These are phyloP conservation scores for Pinus tabuliformis DNA, from an alignment of 75 land plant genomes.

Conservation along the genomic window DNA sequence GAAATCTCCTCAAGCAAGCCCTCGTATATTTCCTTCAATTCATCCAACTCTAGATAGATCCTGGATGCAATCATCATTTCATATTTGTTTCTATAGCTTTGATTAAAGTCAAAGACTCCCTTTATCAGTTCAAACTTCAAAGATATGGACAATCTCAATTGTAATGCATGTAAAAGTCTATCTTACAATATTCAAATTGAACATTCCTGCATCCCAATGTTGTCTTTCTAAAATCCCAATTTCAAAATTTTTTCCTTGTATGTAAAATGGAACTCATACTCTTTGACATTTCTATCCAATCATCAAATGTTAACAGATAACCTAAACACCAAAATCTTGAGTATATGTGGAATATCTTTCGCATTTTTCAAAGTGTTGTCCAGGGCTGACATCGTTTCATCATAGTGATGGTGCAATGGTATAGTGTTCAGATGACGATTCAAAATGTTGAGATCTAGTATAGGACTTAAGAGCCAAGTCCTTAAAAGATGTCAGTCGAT, in stretches of 20 bases:
- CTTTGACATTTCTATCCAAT: constrained; percentile 78
- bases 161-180: constrained; percentile 56
- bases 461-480: constrained; percentile 90
- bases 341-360: constrained; percentile 72
- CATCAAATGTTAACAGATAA: constrained; percentile 47
- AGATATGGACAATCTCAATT: constrained; percentile 47
- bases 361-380: constrained; percentile 67
- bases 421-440: constrained; percentile 80
- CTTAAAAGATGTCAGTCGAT: constrained; percentile 17
- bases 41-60: constrained; percentile 77
- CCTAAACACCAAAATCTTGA: constrained; percentile 83
- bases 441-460: constrained; percentile 70
- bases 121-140: not conserved
- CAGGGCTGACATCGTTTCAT: constrained; percentile 67
- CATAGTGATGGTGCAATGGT: constrained; percentile 66
- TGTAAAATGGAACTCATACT: constrained; percentile 74
- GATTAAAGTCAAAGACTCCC: constrained; percentile 80
- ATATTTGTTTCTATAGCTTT: constrained; percentile 67
- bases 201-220: constrained; percentile 28
- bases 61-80: constrained; percentile 73
- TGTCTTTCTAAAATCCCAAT: constrained; percentile 67
- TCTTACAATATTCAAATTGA: constrained; percentile 48
- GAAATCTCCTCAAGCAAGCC: no score
- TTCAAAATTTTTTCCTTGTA: constrained; percentile 71
- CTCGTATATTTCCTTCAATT: no score